These are phyloP conservation scores for Penicillium oxalicum DNA, from an alignment of 2,329 filamentous ascomycete species.

Conservation along the genomic window DNA sequence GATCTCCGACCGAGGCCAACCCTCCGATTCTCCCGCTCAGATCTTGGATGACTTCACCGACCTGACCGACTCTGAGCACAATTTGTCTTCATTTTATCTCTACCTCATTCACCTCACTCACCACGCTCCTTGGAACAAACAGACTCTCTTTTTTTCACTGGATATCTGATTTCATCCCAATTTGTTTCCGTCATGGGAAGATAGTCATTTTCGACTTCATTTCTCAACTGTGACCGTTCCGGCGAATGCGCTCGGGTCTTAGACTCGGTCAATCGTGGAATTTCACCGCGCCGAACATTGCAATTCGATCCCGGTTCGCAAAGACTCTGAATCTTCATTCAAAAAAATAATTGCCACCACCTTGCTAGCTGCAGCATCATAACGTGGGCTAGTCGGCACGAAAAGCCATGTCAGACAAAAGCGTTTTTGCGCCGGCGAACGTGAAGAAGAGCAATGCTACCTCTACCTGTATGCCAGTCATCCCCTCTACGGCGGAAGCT, in stretches of 20 bases:
- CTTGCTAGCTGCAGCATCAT: background rate
- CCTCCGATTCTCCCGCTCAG: background rate
- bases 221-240: background rate
- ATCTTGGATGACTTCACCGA: conserved; percentile 13
- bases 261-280: conserved; percentile 6
- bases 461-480: conserved; percentile 24
- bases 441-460: conserved; percentile 25
- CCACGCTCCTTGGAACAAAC: too few species aligned
- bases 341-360: background rate
- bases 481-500: background rate
- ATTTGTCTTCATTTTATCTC: too few species aligned
- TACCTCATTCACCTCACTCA: too few species aligned
- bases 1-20: conserved; percentile 11
- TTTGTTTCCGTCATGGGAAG: background rate
- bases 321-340: too few species aligned
- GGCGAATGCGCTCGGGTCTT: background rate
- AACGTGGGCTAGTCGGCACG: conserved; percentile 4
- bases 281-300: conserved; percentile 3
- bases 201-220: background rate
- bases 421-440: conserved; percentile 23
- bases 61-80: too few species aligned
- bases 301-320: too few species aligned
- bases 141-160: too few species aligned
- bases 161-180: too few species aligned
- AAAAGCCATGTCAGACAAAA: conserved; percentile 29